A percentile compares a stretch with the other conserved stretches of the same genome.
phyloP scores from a whole-genome alignment of 768 basidiomycete genomes.

The Mycena leptocephala region DNA sequence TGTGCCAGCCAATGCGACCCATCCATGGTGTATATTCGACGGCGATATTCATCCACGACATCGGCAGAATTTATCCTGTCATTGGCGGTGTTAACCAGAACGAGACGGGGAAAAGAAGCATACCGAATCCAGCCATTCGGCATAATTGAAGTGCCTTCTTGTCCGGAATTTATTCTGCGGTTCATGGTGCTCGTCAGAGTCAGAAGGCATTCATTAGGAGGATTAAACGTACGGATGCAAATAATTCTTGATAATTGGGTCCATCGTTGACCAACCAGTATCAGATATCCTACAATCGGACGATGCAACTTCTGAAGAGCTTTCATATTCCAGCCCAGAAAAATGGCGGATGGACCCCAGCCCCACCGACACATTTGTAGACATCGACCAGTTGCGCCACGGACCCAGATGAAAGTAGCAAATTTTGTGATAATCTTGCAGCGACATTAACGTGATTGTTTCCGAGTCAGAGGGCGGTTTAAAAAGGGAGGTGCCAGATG shows the following conservation, averaged over 20 bases:
- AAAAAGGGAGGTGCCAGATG: too few species aligned
- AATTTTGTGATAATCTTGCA: slow-evolving; percentile 8
- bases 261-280: too few species aligned
- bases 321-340: slow-evolving; percentile 7
- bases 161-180: neutral
- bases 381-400: neutral
- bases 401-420: neutral
- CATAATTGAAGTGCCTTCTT: slow-evolving; percentile 5
- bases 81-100: neutral
- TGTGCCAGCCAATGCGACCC: too few species aligned
- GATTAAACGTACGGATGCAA: too few species aligned
- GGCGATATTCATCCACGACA: neutral
- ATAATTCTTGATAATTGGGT: too few species aligned
- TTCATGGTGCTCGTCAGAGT: neutral
- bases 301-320: neutral
- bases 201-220: neutral
- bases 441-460: too few species aligned
- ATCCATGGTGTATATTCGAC: neutral
- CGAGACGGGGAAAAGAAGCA: neutral
- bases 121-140: neutral
- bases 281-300: neutral
- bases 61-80: slow-evolving; percentile 7
- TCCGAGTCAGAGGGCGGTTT: too few species aligned
- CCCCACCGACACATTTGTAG: neutral
- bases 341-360: neutral